Base-by-base conservation (phyloP, 305 asterid species). In the Rubia peregrina region DNA sequence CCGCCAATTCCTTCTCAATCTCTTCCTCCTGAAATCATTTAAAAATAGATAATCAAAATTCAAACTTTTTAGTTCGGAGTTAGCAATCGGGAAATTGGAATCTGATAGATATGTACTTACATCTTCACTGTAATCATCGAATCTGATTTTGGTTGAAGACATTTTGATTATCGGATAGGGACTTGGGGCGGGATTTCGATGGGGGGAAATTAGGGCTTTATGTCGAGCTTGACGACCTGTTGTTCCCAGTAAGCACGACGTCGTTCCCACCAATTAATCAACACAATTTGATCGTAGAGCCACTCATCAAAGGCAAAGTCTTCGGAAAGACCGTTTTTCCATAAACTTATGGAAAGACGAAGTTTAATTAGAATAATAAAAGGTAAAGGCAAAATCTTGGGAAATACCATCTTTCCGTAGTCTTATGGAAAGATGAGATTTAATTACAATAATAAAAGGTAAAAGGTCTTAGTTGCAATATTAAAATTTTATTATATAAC, bases 1-100 rank as follows among this genome's bases (percentile, higher is more conserved):
- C 90, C 9, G 89, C 98, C 56, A 94, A 88, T 78, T 86, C 96
- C 49, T 74, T 77, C 83, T 88, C 82, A 51, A 91, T 82, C 60
- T 84, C 90, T 41, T 62, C 79, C 77, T 91, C 91, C 88, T 83
- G 70, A 69, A 69, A 40, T 51, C 19, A 48, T 49, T 13, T 26
- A 56, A 30, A 69, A 24, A 14, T 4, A 14, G 7, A 24, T 2
- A 3, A 5, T 30, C 17, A 61, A 61, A 61, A 61, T 4, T 30
- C 65, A 61, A 26, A 61, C 42, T 61, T 30, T 61, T 14, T 3
- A 5, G 38, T 21, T 43, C 12, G 68, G 43, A 6, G 60, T 13
- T 46, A 6, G 4, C 21, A 53, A 36, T 3, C 7, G 33, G 22
- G 26, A 19, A 63, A 36, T 64, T 38, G 51, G 1, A 16, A n/a